A percentile compares a stretch with the other conserved stretches of the same genome.
These are phyloP conservation scores for Rhexocercosporidium sp. DNA, from an alignment of 2,329 filamentous ascomycete species.

Conservation along the genomic window DNA sequence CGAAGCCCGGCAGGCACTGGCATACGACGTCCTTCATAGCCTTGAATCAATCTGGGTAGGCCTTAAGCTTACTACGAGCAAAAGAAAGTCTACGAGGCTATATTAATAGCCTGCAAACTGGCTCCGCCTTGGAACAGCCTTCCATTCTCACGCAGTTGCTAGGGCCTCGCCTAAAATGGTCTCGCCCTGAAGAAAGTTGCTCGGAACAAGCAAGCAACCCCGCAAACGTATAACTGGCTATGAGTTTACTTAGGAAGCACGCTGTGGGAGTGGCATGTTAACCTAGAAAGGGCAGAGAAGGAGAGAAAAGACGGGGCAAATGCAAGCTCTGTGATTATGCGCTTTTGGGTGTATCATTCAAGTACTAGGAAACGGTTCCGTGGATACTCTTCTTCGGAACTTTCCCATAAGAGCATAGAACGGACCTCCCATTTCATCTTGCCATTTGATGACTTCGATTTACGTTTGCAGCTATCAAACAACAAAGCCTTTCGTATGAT, in stretches of 20 bases:
- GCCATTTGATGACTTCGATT: too few relatives aligned
- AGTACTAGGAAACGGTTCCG: too few relatives aligned
- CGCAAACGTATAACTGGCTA: too few relatives aligned
- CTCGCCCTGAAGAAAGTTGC: not conserved
- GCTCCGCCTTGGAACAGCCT: not conserved
- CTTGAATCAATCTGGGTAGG: conserved; percentile 22
- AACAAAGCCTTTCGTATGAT: too few relatives aligned
- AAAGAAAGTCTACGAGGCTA: too few relatives aligned
- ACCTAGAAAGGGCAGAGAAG: too few relatives aligned
- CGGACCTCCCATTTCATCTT: too few relatives aligned
- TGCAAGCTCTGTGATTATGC: conserved; percentile 9
- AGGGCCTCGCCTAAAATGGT: not conserved
- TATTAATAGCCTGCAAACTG: not conserved
- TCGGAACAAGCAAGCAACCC: not conserved
- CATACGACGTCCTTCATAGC: conserved; percentile 17
- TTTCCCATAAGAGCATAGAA: too few relatives aligned
- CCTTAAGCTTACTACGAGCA: conserved; percentile 9
- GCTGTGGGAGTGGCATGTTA: too few relatives aligned
- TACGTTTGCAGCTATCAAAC: too few relatives aligned
- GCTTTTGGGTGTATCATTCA: conserved; percentile 16
- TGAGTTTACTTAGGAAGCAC: not conserved
- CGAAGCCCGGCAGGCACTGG: conserved; percentile 23
- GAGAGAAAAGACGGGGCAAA: conserved; percentile 1
- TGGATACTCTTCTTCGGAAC: conserved; percentile 28
- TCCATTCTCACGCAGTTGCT: not conserved